Conservation (phyloP, 179 eudicot genomes). For the Nepenthes alata region DNA sequence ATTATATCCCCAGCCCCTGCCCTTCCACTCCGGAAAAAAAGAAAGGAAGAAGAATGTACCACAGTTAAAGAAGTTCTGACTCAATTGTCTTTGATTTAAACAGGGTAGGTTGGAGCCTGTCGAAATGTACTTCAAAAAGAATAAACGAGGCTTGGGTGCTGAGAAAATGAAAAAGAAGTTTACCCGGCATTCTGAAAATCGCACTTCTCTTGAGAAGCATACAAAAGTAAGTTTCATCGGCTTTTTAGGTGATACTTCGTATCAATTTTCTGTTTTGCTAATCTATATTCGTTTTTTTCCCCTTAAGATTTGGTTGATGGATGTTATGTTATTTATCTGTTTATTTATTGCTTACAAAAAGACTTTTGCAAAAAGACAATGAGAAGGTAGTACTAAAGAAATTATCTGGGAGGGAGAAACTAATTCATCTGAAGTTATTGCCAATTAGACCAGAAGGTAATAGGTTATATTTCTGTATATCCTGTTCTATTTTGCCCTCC, state of each 20-base stretch:
- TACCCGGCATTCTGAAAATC: conserved; percentile 10
- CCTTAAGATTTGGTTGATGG: no score
- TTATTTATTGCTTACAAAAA: neutral
- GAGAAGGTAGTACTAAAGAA: neutral
- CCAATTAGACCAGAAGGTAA: no score
- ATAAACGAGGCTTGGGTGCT: conserved; percentile 80
- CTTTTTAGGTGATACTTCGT: neutral
- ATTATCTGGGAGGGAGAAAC: neutral
- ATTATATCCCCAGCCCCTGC: no score
- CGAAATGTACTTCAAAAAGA: conserved; percentile 42
- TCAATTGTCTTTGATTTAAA: conserved; percentile 7
- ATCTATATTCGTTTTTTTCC: no score
- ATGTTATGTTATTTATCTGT: neutral
- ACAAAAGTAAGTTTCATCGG: conserved; percentile 20
- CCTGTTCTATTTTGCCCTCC: no score
- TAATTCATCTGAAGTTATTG: neutral
- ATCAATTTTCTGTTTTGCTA: neutral
- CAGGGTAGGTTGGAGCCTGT: conserved; percentile 84
- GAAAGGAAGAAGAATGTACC: neutral
- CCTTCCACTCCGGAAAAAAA: neutral
- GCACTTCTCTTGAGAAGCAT: conserved; percentile 9
- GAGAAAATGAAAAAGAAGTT: conserved; percentile 32
- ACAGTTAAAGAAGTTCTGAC: neutral
- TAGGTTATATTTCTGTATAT: no score
- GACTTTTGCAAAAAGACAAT: neutral